Percentiles rank a stretch among this genome's conserved stretches.
phyloP scores from a whole-genome alignment of 1,284 basidiomycete genomes.

The Coriolopsis trogii region DNA sequence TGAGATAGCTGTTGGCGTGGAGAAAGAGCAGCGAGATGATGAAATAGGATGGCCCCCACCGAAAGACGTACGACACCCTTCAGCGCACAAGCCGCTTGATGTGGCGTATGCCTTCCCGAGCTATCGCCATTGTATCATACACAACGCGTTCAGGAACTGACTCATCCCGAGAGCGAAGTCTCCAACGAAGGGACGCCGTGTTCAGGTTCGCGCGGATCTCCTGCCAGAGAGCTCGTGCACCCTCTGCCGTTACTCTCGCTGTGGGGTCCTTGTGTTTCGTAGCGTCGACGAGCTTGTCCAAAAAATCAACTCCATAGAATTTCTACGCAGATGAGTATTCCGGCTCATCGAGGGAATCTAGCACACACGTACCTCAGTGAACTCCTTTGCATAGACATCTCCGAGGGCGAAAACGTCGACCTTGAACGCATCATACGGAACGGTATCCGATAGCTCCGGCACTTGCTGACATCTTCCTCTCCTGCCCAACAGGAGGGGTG shows the following conservation, averaged over 20 bases:
- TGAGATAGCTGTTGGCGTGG: not conserved
- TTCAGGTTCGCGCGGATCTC: not conserved
- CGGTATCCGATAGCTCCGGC: constrained; percentile 30
- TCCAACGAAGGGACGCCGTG: not conserved
- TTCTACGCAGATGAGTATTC: constrained; percentile 9
- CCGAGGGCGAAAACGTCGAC: constrained; percentile 35
- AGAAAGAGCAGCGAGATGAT: not conserved
- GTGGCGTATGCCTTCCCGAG: not conserved
- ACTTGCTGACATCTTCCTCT: constrained; percentile 30
- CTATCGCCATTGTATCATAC: constrained; percentile 7
- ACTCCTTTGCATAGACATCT: constrained; percentile 17
- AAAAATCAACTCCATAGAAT: constrained; percentile 8
- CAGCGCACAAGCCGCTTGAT: constrained; percentile 5
- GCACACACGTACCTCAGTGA: too few relatives aligned
- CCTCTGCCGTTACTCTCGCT: constrained; percentile 4
- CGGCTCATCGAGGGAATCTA: constrained; percentile 4
- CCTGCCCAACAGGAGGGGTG: constrained; percentile 9
- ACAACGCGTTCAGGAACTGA: constrained; percentile 5
- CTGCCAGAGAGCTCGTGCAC: not conserved
- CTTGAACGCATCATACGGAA: constrained; percentile 34
- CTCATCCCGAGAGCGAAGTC: constrained; percentile 7
- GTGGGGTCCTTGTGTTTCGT: constrained; percentile 8
- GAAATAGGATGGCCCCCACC: not conserved
- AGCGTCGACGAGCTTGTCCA: constrained; percentile 8
- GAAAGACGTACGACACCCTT: not conserved